Conservation (phyloP, 371 early-diverging fungal species). For the Lichtheimia corymbifera region DNA sequence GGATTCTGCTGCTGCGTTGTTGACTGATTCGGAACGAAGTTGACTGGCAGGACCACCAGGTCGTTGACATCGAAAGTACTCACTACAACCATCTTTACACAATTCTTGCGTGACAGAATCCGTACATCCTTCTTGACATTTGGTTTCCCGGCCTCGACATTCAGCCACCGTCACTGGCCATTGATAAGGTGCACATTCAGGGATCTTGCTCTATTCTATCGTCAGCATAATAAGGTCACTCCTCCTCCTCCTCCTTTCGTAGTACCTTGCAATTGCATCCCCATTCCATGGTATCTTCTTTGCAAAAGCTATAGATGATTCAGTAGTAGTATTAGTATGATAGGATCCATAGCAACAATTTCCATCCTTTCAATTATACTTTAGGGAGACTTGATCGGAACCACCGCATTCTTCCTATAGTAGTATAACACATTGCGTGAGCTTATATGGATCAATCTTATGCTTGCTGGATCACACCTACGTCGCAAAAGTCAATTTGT, state of each 20-base stretch:
- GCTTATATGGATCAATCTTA: no score
- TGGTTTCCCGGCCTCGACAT: slow-evolving; percentile 26
- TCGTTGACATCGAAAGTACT: slow-evolving; percentile 29
- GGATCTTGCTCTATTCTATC: slow-evolving; percentile 26
- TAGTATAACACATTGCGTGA: background rate
- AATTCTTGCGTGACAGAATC: slow-evolving; percentile 18
- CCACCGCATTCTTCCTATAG: slow-evolving; percentile 19
- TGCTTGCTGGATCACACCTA: background rate
- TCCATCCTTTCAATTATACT: slow-evolving; percentile 3
- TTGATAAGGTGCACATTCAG: slow-evolving; percentile 37
- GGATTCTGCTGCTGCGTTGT: no score
- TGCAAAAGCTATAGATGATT: slow-evolving; percentile 16
- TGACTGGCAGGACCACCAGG: slow-evolving; percentile 28
- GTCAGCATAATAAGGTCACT: no score
- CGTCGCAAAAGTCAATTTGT: slow-evolving; percentile 17
- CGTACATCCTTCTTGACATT: slow-evolving; percentile 23
- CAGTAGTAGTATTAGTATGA: background rate
- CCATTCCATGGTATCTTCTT: slow-evolving; percentile 43
- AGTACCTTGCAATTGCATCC: slow-evolving; percentile 38
- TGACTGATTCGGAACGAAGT: slow-evolving; percentile 4
- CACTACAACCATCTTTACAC: slow-evolving; percentile 20
- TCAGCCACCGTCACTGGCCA: slow-evolving; percentile 39
- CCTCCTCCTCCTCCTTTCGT: background rate
- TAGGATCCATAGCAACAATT: no score
- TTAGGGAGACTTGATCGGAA: slow-evolving; percentile 2